These are phyloP conservation scores for Rhynchospora tenuis DNA, from an alignment of 176 grass and related monocot species.

Conservation along the genomic window DNA sequence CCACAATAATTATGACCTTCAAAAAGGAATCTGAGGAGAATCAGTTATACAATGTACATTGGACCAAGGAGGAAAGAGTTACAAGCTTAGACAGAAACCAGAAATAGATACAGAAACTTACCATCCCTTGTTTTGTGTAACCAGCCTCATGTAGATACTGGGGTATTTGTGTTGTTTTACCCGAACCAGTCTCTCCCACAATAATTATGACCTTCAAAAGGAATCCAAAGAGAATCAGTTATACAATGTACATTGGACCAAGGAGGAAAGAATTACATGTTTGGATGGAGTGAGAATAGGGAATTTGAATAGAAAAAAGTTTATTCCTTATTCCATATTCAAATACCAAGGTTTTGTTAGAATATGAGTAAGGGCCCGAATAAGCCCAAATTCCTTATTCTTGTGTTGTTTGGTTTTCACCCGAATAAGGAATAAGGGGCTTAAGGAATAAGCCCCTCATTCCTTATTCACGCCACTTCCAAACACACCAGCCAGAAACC, in stretches of 20 bases:
- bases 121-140: slow-evolving; percentile 70
- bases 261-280: background rate
- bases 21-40: background rate
- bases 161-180: slow-evolving; percentile 96
- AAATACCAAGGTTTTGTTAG: no score
- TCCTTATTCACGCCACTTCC: no score
- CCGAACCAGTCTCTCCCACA: slow-evolving; percentile 95
- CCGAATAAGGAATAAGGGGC: no score
- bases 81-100: background rate
- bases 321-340: no score
- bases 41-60: background rate
- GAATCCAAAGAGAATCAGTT: background rate
- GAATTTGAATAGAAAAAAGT: no score
- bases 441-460: no score
- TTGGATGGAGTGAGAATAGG: no score
- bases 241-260: background rate
- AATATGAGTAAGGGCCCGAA: no score
- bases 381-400: no score
- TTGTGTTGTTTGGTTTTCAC: no score
- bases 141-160: slow-evolving; percentile 97
- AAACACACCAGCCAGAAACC: background rate
- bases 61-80: background rate
- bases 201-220: slow-evolving; percentile 72
- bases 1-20: slow-evolving; percentile 90
- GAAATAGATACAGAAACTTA: background rate